Conservation (phyloP, 805 yeast species). For the Wickerhamiella occidentalis region DNA sequence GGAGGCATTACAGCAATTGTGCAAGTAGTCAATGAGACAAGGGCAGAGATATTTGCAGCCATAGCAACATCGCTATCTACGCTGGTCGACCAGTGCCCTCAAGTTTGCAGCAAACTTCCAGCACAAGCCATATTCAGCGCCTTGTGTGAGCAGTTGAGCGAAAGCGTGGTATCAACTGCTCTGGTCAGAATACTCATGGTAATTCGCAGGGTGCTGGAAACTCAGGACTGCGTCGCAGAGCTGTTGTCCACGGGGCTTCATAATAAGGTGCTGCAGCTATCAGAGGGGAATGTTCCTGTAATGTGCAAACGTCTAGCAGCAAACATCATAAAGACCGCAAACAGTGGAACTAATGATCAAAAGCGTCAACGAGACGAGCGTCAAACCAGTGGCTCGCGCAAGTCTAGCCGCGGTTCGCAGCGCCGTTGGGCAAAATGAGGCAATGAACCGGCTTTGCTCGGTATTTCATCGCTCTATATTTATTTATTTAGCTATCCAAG, state of each 20-base stretch:
- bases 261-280: not conserved
- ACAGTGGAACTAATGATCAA: not conserved
- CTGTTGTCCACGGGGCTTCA: conserved; percentile 4
- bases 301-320: conserved; percentile 10
- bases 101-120: not conserved
- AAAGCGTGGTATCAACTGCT: conserved; percentile 1
- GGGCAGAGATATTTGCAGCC: conserved; percentile 8
- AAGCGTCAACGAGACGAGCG: not conserved
- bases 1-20: conserved; percentile 5
- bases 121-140: conserved; percentile 1
- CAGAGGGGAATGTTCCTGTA: conserved; percentile 6
- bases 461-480: not conserved
- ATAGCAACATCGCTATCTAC: conserved; percentile 9
- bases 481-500: not conserved
- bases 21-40: not conserved
- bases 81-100: conserved; percentile 5
- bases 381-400: not conserved
- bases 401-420: not conserved
- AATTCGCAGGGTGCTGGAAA: not conserved
- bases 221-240: not conserved
- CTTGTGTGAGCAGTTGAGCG: conserved; percentile 2
- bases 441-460: not conserved
- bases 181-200: conserved; percentile 11
- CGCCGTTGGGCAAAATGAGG: not conserved
- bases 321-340: conserved; percentile 4